phyloP scores from a whole-genome alignment of 306 rosid species.

The Abrus precatorius region DNA sequence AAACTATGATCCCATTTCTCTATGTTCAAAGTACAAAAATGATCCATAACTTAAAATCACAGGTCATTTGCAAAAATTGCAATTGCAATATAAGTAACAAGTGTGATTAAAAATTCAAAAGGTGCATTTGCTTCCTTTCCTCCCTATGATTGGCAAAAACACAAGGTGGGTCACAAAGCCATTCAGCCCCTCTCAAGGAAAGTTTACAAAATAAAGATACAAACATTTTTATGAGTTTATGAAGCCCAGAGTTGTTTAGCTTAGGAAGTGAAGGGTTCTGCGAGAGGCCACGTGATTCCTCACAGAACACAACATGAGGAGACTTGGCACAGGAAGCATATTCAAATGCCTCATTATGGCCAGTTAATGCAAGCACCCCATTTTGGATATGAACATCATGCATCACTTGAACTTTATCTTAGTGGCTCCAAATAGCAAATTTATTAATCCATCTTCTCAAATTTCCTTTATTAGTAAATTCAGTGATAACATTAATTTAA shows the following conservation, averaged over 20 bases:
- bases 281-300: conserved; percentile 61
- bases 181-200: conserved; percentile 35
- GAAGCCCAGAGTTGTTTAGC: conserved; percentile 46
- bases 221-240: conserved; percentile 42
- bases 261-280: conserved; percentile 48
- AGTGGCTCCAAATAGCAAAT: conserved; percentile 28
- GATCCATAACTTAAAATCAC: background rate
- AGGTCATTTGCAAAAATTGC: conserved; percentile 18
- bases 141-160: conserved; percentile 40
- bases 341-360: conserved; percentile 49
- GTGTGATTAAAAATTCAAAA: background rate
- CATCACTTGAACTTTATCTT: conserved; percentile 11
- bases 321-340: conserved; percentile 35
- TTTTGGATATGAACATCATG: conserved; percentile 38
- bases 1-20: background rate
- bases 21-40: background rate
- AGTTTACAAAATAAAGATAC: conserved; percentile 33
- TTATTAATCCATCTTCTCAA: conserved; percentile 7
- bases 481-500: background rate
- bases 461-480: conserved; percentile 15
- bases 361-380: conserved; percentile 41
- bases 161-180: conserved; percentile 35
- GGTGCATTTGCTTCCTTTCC: background rate
- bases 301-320: conserved; percentile 38
- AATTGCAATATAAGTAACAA: background rate